Conservation (phyloP, 2,329 filamentous ascomycete genomes). For the Ophiostoma fasciatum region DNA sequence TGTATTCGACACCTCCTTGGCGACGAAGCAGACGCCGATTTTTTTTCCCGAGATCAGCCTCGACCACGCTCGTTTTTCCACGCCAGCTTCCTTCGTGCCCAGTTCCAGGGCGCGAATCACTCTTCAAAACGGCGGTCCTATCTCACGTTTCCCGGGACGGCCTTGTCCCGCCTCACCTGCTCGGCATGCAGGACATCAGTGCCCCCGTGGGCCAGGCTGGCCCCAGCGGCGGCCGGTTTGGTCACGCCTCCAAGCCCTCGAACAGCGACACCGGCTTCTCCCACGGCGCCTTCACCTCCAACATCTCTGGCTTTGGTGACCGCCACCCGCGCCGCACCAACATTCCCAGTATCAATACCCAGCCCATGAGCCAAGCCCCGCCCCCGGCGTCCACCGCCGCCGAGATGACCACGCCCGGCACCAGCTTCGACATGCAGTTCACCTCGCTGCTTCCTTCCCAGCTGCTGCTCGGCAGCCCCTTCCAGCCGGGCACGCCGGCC, state of each 20-base stretch:
- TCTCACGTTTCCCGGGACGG: constrained; percentile 67
- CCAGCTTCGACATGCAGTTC: constrained; percentile 95
- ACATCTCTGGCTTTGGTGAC: constrained; percentile 73
- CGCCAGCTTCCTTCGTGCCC: too few relatives aligned
- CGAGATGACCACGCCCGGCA: constrained; percentile 76
- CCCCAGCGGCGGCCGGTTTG: constrained; percentile 47
- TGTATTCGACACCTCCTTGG: constrained; percentile 4
- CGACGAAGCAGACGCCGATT: not conserved
- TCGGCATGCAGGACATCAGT: constrained; percentile 84
- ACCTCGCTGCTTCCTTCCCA: constrained; percentile 90
- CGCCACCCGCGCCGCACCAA: constrained; percentile 72
- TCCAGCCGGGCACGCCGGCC: constrained; percentile 85
- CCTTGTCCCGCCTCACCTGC: constrained; percentile 72
- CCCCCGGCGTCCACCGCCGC: constrained; percentile 32
- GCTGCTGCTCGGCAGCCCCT: constrained; percentile 85
- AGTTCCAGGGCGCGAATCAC: constrained; percentile 39
- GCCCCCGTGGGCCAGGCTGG: constrained; percentile 39
- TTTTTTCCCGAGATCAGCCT: not conserved
- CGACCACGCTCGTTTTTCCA: not conserved
- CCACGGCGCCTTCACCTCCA: constrained; percentile 80
- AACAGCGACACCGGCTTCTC: constrained; percentile 82
- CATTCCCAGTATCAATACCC: constrained; percentile 86
- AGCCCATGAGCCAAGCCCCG: constrained; percentile 35
- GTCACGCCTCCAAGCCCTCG: constrained; percentile 65
- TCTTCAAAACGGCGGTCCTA: constrained; percentile 67